Evolutionary conservation across 2,329 filamentous ascomycete genomes (phyloP).

Genomic region (Phialocephala sp.): DNA sequence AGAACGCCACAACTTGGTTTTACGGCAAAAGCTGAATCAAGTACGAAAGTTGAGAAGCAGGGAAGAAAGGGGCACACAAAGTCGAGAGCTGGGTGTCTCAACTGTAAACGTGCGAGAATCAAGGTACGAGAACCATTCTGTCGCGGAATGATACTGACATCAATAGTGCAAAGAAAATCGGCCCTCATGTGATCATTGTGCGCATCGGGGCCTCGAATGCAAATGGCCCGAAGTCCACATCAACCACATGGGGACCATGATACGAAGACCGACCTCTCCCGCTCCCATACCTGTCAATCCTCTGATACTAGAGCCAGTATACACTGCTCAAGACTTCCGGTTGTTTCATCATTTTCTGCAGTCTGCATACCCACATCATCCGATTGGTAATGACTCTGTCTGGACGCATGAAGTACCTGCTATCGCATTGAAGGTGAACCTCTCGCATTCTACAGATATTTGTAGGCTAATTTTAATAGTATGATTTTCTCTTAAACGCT

Average conservation of each 20-base stretch:
- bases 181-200: slow-evolving; percentile 67
- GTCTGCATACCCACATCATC: slow-evolving; percentile 66
- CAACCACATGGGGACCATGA: slow-evolving; percentile 50
- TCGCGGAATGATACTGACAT: background rate
- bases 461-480: slow-evolving; percentile 44
- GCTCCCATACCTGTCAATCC: slow-evolving; percentile 9
- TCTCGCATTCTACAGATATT: background rate
- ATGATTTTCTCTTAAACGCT: slow-evolving; percentile 72
- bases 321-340: slow-evolving; percentile 68
- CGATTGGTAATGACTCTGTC: slow-evolving; percentile 66
- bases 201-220: slow-evolving; percentile 66
- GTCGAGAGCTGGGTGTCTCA: slow-evolving; percentile 68
- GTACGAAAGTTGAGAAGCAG: slow-evolving; percentile 16
- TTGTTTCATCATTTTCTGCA: slow-evolving; percentile 71
- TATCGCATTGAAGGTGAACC: slow-evolving; percentile 64
- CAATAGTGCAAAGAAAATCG: slow-evolving; percentile 66
- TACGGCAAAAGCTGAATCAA: background rate
- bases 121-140: slow-evolving; percentile 51
- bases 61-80: slow-evolving; percentile 62
- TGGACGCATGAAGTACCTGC: slow-evolving; percentile 73
- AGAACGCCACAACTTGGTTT: background rate
- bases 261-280: slow-evolving; percentile 22
- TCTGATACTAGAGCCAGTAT: slow-evolving; percentile 55
- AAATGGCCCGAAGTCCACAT: slow-evolving; percentile 62
- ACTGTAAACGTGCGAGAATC: slow-evolving; percentile 70